A percentile compares a stretch with the other conserved stretches of the same genome.
Conservation (phyloP, 306 rosid genomes). For the Quercus parvula region DNA sequence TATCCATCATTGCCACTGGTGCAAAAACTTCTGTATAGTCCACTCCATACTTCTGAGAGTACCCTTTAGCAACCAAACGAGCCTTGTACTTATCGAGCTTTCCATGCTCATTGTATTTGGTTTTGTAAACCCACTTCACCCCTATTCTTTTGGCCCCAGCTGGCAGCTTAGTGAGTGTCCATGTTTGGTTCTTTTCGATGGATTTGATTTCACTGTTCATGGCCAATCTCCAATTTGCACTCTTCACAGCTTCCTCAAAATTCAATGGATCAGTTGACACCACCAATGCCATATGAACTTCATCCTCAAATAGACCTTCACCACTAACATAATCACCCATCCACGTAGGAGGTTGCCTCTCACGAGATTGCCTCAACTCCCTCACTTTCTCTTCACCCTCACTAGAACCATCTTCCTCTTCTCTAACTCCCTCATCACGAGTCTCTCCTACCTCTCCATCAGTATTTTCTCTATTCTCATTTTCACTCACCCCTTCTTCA, state of each 20-base stretch:
- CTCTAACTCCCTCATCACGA: conserved; percentile 5
- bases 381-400: neutral
- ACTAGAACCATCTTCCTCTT: conserved; percentile 9
- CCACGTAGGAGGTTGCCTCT: neutral
- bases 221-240: conserved; percentile 2
- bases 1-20: conserved; percentile 11
- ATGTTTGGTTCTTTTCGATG: conserved; percentile 1
- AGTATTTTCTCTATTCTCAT: neutral
- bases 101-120: neutral
- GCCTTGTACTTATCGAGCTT: neutral
- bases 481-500: conserved; percentile 13
- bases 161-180: neutral
- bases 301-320: conserved; percentile 12
- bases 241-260: conserved; percentile 9
- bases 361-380: conserved; percentile 5
- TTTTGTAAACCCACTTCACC: conserved; percentile 12
- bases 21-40: conserved; percentile 5
- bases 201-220: conserved; percentile 4
- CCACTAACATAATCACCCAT: conserved; percentile 13
- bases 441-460: conserved; percentile 11
- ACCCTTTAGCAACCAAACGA: neutral
- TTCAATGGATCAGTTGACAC: neutral
- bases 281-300: conserved; percentile 1
- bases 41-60: neutral
- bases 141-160: neutral